A percentile compares a stretch with the other conserved stretches of the same genome.
These are phyloP conservation scores for Polygonum maritimum DNA, from an alignment of 148 eudicot species.

Conservation along the genomic window DNA sequence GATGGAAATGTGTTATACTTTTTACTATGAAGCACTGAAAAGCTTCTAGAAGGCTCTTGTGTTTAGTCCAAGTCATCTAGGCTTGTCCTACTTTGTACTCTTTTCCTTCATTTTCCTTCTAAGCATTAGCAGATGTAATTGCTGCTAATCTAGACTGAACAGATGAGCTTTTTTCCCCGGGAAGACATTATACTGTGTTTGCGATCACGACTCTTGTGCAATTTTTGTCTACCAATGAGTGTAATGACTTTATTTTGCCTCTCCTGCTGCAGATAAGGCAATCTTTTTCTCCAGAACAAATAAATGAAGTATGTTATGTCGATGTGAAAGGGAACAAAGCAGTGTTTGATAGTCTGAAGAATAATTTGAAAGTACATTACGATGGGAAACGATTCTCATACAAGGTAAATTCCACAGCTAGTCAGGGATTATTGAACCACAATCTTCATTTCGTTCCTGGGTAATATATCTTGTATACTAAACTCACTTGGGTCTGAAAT, in stretches of 20 bases:
- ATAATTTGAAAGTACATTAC: slow-evolving; percentile 72
- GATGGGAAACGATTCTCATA: slow-evolving; percentile 75
- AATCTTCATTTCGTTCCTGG: not conserved
- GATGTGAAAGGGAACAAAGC: slow-evolving; percentile 64
- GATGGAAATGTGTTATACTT: not conserved
- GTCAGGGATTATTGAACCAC: not conserved
- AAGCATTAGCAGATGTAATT: not conserved
- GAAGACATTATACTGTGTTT: not conserved
- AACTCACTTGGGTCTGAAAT: not conserved
- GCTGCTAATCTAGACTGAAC: not conserved
- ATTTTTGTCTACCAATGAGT: not conserved
- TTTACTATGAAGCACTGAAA: not conserved
- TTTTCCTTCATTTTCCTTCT: not conserved
- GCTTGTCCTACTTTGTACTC: not conserved
- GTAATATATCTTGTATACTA: not conserved
- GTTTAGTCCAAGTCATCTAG: not conserved
- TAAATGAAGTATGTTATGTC: slow-evolving; percentile 66
- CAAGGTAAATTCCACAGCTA: slow-evolving; percentile 42
- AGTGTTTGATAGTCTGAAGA: slow-evolving; percentile 83
- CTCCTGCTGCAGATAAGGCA: slow-evolving; percentile 58
- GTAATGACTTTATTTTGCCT: not conserved
- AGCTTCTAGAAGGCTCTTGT: not conserved
- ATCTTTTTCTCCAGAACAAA: slow-evolving; percentile 79
- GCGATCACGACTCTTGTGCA: not conserved
- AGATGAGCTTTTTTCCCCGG: not conserved